Base-by-base conservation (phyloP, 768 basidiomycete species). In the Termitomyces sp. region DNA sequence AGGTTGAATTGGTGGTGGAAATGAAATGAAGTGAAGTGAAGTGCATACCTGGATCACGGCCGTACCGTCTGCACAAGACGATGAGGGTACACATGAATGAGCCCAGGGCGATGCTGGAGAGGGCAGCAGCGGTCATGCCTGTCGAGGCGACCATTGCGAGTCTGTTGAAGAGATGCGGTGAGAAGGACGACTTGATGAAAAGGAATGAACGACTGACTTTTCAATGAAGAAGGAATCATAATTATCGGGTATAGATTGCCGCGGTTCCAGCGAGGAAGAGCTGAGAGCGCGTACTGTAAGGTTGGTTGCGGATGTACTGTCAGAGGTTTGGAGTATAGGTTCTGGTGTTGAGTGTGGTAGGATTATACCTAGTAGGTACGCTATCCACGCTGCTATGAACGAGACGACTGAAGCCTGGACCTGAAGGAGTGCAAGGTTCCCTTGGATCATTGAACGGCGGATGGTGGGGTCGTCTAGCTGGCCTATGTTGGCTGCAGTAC, bases 331-430 rank as follows among this genome's bases (percentile, higher is more conserved):
- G 22, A 28, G 21, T 17, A 43, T 5, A 19, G 55, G 45, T 8
- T 7, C 51, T 9, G 62, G 45, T n/a, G 60, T 58, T 41, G 66
- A 66, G 14, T 69, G 66, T 6, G 84, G 83, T 0, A 90, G 70
- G 38, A 85, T 64, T 2, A 84, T 65, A 17, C 93, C 87, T 11
- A 98, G 74, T 11, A 88, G 50, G 60, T 95, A 84, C 11, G 88
- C 81, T 5, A 94, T 73, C 52, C 83, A 80, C 0, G 93, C 90
- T 0, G 96, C 92, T 9, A 97, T 73, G 63, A 88, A 88, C 1
- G 93, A 92, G 22, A 98, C 92, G 0, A 89, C 80, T 1, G 93
- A 81, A 0, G 94, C 94, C 68, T 99, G 97, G 2, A 98, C 90
- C 67, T 98, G 96, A 0, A 99, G 80, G 11, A 98, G 76, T 0